Evolutionary conservation across 768 basidiomycete species (phyloP).

Genomic region (Mycena alexandri): DNA sequence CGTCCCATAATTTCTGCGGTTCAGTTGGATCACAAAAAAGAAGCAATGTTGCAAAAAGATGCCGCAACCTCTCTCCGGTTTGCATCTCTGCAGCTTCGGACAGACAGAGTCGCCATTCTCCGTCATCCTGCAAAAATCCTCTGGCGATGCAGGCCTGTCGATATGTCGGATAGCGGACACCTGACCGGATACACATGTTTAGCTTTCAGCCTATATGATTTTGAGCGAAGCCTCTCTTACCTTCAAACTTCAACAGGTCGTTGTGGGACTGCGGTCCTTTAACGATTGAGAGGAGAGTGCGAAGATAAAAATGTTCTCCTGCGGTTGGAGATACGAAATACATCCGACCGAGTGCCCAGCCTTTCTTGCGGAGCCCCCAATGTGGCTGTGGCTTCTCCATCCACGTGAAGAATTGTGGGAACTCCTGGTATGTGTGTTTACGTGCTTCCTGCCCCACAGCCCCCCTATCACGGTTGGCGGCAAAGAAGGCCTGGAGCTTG

Average conservation of each 20-base stretch:
- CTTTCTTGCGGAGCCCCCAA: conserved; percentile 47
- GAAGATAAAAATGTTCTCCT: conserved; percentile 49
- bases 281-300: conserved; percentile 48
- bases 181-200: background rate
- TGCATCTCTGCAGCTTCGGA: conserved; percentile 50
- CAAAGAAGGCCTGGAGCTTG: conserved; percentile 48
- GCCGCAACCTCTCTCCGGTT: conserved; percentile 47
- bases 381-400: conserved; percentile 19
- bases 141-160: conserved; percentile 44
- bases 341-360: conserved; percentile 56
- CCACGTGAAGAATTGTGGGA: conserved; percentile 50
- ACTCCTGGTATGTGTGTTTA: conserved; percentile 51
- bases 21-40: conserved; percentile 7
- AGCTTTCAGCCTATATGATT: too few relatives aligned
- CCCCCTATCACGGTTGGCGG: conserved; percentile 38
- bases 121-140: conserved; percentile 55
- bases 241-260: conserved; percentile 9
- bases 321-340: conserved; percentile 49
- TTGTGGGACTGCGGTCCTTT: conserved; percentile 42
- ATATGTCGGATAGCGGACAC: conserved; percentile 27
- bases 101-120: conserved; percentile 54
- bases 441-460: conserved; percentile 36
- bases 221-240: background rate
- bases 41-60: conserved; percentile 49
- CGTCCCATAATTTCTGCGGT: background rate